Percentiles rank a stretch among this genome's conserved stretches.
phyloP scores from a whole-genome alignment of 176 grass and related monocot genomes.

The Microstegium vimineum region DNA sequence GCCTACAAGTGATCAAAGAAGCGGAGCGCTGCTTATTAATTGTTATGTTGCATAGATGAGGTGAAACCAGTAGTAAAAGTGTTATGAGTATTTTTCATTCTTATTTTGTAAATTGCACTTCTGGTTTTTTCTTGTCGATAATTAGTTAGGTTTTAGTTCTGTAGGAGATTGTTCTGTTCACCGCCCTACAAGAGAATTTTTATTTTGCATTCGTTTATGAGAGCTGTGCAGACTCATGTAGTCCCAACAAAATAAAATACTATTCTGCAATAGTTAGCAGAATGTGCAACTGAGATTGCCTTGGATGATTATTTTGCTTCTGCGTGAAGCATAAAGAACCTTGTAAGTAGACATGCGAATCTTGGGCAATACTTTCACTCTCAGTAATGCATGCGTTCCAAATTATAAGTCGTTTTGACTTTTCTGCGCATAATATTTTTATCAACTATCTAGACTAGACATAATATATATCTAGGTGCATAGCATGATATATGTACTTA shows the following conservation, averaged over 20 bases:
- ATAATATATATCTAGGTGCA: too few species aligned
- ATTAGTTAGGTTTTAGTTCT: slow-evolving; percentile 18
- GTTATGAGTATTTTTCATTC: not conserved
- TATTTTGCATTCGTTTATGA: not conserved
- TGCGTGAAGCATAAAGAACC: not conserved
- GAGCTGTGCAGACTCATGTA: slow-evolving; percentile 5
- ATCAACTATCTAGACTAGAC: too few species aligned
- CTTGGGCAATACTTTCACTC: not conserved
- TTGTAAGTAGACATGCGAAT: not conserved
- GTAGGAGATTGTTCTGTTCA: not conserved
- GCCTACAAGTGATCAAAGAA: slow-evolving; percentile 42
- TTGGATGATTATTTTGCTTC: slow-evolving; percentile 1
- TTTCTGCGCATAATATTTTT: too few species aligned
- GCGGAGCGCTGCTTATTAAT: not conserved
- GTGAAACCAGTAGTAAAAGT: not conserved
- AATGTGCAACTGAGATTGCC: not conserved
- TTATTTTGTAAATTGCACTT: slow-evolving; percentile 1
- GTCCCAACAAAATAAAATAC: not conserved
- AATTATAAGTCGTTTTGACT: too few species aligned
- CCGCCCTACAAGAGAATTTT: not conserved
- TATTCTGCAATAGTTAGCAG: not conserved
- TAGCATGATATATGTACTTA: too few species aligned
- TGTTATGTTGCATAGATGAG: slow-evolving; percentile 10
- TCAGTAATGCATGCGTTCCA: too few species aligned
- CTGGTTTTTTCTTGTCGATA: not conserved